A percentile compares a stretch with the other conserved stretches of the same genome.
These are phyloP conservation scores for Triticum dicoccoides DNA, from an alignment of 176 grass and related monocot genomes.

Conservation along the genomic window DNA sequence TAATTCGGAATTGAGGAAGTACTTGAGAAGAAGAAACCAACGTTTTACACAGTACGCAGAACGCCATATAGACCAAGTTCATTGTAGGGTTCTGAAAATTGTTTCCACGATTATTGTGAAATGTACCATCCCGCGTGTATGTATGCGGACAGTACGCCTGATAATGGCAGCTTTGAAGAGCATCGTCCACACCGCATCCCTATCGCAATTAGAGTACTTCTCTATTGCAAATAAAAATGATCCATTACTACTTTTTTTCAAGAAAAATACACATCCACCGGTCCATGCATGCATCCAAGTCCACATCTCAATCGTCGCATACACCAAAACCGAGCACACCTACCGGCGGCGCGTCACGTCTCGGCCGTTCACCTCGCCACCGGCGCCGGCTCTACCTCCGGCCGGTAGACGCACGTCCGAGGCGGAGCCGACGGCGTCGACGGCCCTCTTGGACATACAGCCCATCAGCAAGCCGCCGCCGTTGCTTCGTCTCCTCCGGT, in stretches of 20 bases:
- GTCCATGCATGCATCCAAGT: not conserved
- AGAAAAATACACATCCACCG: constrained; percentile 21
- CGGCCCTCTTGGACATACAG: constrained; percentile 23
- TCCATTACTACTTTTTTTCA: not conserved
- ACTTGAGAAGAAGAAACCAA: not conserved
- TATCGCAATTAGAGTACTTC: not conserved
- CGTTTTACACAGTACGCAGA: not conserved
- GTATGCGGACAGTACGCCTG: not conserved
- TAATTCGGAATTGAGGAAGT: too few species aligned
- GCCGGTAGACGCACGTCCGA: not conserved
- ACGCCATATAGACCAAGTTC: not conserved
- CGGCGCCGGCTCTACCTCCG: not conserved
- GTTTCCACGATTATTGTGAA: not conserved
- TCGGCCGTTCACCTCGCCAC: not conserved
- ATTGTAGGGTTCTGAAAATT: not conserved
- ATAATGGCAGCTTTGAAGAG: not conserved
- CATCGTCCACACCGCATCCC: not conserved
- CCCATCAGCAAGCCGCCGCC: constrained; percentile 24
- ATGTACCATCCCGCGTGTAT: too few species aligned
- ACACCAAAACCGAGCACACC: not conserved
- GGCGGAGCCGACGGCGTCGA: not conserved
- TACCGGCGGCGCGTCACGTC: constrained; percentile 17
- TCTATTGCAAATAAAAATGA: not conserved
- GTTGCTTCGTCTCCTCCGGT: not conserved
- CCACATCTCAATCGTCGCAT: not conserved